Evolutionary conservation across 2,329 filamentous ascomycete species (phyloP).

Genomic region (Penicillium sclerotigenum): DNA sequence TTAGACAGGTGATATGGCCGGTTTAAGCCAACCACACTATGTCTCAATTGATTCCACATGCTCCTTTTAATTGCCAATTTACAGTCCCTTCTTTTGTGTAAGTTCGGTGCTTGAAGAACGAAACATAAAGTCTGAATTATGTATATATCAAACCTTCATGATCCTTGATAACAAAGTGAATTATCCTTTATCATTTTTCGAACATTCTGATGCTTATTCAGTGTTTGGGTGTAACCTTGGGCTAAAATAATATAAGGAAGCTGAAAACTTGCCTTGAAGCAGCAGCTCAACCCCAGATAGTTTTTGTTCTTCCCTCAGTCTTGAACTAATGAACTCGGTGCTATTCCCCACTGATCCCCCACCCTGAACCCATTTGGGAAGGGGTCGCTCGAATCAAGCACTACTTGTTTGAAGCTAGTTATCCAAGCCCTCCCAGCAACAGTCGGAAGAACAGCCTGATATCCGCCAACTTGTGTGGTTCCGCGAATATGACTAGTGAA

Average conservation of each 20-base stretch:
- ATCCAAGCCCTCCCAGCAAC: constrained; percentile 49
- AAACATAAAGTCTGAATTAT: neutral
- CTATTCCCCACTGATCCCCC: constrained; percentile 29
- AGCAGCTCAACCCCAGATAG: neutral
- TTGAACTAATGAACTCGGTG: constrained; percentile 4
- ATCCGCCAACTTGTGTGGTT: constrained; percentile 39
- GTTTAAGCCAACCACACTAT: too few species aligned
- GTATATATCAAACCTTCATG: neutral
- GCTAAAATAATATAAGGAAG: neutral
- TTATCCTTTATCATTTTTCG: too few species aligned
- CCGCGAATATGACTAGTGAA: constrained; percentile 42
- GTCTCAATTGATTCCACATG: neutral
- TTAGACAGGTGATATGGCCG: neutral
- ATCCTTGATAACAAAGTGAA: neutral
- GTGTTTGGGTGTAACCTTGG: neutral
- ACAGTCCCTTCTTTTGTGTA: neutral
- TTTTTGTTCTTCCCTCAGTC: neutral
- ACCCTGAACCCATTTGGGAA: constrained; percentile 45
- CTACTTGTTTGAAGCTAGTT: constrained; percentile 44
- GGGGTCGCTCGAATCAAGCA: constrained; percentile 47
- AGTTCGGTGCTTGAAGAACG: neutral
- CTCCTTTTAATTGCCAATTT: neutral
- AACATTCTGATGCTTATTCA: neutral
- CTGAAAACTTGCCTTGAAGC: neutral
- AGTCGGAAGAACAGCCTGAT: constrained; percentile 41